A percentile compares a stretch with the other conserved stretches of the same genome.
Conservation (phyloP, 2,329 filamentous ascomycete genomes). For the Pestalotiopsis sp. region DNA sequence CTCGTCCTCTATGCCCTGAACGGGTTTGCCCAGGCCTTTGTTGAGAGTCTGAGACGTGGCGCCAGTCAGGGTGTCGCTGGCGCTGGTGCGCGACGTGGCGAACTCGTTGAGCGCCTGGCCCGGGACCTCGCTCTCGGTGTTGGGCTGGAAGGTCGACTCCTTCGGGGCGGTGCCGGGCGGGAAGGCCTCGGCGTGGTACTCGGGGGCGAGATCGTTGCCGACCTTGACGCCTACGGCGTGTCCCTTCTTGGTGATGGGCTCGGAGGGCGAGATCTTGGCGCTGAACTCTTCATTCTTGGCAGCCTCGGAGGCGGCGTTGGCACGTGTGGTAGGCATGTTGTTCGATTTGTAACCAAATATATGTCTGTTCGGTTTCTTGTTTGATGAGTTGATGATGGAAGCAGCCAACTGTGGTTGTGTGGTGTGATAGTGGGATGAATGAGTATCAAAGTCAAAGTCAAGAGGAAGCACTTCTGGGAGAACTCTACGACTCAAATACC, state of each 20-base stretch:
- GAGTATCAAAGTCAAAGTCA: background rate
- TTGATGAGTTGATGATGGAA: background rate
- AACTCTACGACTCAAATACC: background rate
- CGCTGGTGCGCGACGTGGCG: background rate
- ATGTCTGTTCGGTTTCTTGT: background rate
- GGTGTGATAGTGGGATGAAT: background rate
- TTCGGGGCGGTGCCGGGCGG: background rate
- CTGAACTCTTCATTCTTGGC: constrained; percentile 44
- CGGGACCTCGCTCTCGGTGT: background rate
- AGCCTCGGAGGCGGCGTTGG: background rate
- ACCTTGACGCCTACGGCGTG: constrained; percentile 57
- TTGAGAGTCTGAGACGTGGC: background rate
- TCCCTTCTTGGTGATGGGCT: constrained; percentile 54
- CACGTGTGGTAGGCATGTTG: background rate
- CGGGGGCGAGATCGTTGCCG: background rate
- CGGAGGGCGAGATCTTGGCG: constrained; percentile 47
- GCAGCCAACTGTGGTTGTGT: background rate
- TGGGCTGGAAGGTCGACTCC: background rate
- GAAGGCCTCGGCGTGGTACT: background rate
- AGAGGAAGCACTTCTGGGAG: background rate
- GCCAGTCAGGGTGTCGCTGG: background rate
- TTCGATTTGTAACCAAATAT: background rate
- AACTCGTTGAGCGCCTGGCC: background rate
- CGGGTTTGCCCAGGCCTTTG: background rate
- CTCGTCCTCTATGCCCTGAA: background rate